Evolutionary conservation across 768 basidiomycete species (phyloP).

Genomic region (Glaciozyma martinii): DNA sequence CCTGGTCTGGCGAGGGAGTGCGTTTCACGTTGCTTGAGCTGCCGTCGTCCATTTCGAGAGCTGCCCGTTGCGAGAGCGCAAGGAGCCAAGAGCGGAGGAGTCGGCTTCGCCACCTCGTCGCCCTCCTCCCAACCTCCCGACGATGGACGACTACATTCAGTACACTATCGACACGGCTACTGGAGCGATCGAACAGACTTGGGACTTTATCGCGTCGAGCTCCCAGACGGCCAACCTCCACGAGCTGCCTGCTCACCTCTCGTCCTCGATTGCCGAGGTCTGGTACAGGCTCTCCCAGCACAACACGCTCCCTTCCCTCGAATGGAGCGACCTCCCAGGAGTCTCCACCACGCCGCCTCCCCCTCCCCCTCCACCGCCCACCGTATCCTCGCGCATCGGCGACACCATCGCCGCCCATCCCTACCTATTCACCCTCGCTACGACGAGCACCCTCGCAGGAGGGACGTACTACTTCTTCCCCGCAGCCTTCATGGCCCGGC

Average conservation of each 20-base stretch:
- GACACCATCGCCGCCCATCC: not conserved
- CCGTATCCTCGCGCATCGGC: not conserved
- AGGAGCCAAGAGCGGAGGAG: no score
- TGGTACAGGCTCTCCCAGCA: slow-evolving; percentile 17
- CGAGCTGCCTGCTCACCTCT: not conserved
- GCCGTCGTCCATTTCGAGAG: no score
- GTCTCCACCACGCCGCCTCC: not conserved
- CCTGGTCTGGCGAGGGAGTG: no score
- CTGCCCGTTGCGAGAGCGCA: no score
- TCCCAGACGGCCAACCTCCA: slow-evolving; percentile 3
- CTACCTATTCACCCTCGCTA: slow-evolving; percentile 2
- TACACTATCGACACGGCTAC: no score
- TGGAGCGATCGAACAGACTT: no score
- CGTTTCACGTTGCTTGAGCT: no score
- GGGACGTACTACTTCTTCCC: slow-evolving; percentile 17
- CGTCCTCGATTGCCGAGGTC: not conserved
- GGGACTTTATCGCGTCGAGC: not conserved
- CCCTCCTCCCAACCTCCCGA: no score
- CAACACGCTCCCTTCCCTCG: slow-evolving; percentile 4
- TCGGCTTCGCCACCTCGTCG: no score
- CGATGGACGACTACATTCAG: no score
- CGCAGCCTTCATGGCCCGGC: not conserved
- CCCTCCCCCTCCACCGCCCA: slow-evolving; percentile 5
- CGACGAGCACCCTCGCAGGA: not conserved
- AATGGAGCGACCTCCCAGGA: slow-evolving; percentile 5